Conservation (phyloP, 2,329 filamentous ascomycete species). For the Onygena corvina region DNA sequence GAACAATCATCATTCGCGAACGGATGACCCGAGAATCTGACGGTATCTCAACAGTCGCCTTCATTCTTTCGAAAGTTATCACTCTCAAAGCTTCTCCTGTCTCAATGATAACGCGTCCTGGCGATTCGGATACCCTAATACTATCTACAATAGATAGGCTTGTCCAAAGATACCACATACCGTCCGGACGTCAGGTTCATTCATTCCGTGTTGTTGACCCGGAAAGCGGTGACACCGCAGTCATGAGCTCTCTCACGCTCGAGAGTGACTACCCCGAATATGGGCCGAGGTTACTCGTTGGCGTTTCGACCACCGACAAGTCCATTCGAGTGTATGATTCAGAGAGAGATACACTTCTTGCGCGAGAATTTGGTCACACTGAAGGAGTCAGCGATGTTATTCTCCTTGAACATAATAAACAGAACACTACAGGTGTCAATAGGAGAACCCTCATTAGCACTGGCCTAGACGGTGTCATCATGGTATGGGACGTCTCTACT, state of each 20-base stretch:
- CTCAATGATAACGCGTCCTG: slow-evolving; percentile 62
- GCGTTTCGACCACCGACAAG: slow-evolving; percentile 90
- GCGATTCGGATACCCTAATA: slow-evolving; percentile 45
- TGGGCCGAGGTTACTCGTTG: slow-evolving; percentile 58
- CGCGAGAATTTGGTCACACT: slow-evolving; percentile 88
- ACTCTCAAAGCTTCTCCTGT: slow-evolving; percentile 76
- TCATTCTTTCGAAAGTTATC: slow-evolving; percentile 63
- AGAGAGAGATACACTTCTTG: slow-evolving; percentile 62
- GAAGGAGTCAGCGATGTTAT: slow-evolving; percentile 82
- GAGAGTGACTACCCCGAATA: slow-evolving; percentile 42
- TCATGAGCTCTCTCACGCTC: slow-evolving; percentile 65
- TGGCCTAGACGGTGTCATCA: slow-evolving; percentile 68
- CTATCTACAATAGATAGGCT: slow-evolving; percentile 52
- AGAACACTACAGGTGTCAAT: slow-evolving; percentile 34
- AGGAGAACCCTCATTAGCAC: slow-evolving; percentile 52
- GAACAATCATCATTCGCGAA: slow-evolving; percentile 73
- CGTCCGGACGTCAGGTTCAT: slow-evolving; percentile 55
- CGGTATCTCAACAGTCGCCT: slow-evolving; percentile 52
- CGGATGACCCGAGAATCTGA: slow-evolving; percentile 53
- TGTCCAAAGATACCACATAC: slow-evolving; percentile 49
- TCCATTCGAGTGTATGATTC: slow-evolving; percentile 82
- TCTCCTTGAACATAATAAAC: slow-evolving; percentile 43
- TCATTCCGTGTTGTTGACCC: slow-evolving; percentile 77
- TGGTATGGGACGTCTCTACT: slow-evolving; percentile 53
- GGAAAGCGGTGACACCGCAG: slow-evolving; percentile 66